Evolutionary conservation across 1,284 basidiomycete genomes (phyloP).

Genomic region (Malassezia yamatoensis): DNA sequence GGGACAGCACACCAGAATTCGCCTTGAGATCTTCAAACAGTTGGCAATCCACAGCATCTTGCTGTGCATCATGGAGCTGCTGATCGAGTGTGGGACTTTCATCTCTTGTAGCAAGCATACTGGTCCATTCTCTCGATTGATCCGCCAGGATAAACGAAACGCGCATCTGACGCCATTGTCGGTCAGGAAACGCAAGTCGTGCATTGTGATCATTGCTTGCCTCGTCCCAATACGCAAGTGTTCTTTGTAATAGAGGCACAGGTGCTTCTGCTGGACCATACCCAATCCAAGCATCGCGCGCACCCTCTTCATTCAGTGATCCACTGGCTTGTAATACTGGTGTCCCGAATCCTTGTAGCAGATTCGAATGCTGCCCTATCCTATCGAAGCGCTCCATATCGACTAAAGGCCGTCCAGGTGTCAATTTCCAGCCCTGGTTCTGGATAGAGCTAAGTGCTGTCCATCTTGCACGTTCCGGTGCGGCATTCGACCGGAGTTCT

Average conservation of each 20-base stretch:
- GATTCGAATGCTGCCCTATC: not conserved
- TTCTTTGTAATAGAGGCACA: conserved; percentile 19
- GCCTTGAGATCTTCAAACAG: conserved; percentile 28
- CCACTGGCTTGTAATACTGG: conserved; percentile 31
- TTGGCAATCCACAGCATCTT: conserved; percentile 29
- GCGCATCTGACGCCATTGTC: conserved; percentile 22
- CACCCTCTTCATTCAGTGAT: conserved; percentile 31
- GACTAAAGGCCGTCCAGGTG: conserved; percentile 29
- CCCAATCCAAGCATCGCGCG: conserved; percentile 40
- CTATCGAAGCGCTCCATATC: conserved; percentile 29
- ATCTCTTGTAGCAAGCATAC: conserved; percentile 17
- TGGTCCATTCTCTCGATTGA: conserved; percentile 3
- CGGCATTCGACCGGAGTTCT: conserved; percentile 20
- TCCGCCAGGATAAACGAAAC: conserved; percentile 15
- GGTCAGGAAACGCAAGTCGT: conserved; percentile 29
- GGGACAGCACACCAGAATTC: conserved; percentile 22
- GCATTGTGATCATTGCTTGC: not conserved
- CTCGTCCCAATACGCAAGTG: conserved; percentile 34
- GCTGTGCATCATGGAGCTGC: conserved; percentile 26
- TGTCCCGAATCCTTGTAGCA: conserved; percentile 28
- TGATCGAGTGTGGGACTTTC: conserved; percentile 17
- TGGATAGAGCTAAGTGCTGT: conserved; percentile 21
- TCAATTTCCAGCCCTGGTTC: conserved; percentile 30
- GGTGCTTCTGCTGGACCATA: conserved; percentile 33
- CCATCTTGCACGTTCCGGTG: conserved; percentile 27